Evolutionary conservation across 768 basidiomycete species (phyloP), one percentile per base, ranked within the genome.

Genomic region (Termitomyces sp.): DNA sequence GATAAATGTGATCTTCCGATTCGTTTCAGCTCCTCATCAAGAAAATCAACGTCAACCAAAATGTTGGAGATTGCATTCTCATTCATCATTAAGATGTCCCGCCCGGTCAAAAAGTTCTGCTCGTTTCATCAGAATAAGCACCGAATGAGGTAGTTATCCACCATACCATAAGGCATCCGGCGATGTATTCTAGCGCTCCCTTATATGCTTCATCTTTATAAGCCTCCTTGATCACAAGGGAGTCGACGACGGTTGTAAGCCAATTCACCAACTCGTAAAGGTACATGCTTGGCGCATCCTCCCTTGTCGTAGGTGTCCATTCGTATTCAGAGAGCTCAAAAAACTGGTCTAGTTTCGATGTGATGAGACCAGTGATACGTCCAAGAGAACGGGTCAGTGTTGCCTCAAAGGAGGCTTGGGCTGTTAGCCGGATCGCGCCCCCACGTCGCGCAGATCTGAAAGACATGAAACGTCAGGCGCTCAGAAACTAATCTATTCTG

Each of bases 271-370:
- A 83, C 71, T 98, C 96, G 69, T 93, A 89, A 3, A 98, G 80
- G 72, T 98, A 98, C 82, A 89, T 89, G 82, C 93, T 95, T 44
- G 95, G 93, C 36, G 85, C 85, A 57, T 82, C 79, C 68, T 91
- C 88, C 34, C 84, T 83, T 12, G 76, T 70, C 34, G 78, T 75
- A 9, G 93, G 90, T 36, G 88, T 89, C 95, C 95, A 98, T 65
- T 95, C 87, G 69, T 98, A 98, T 72, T 96, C 93, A 4, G 95
- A 89, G 43, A 96, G 79, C 59, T 93, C 97, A 69, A 97, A 96
- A 76, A 96, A 96, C 64, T 94, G 91, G 67, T 96, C 92, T 7
- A 98, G 85, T 69, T 99, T 98, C 22, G 90, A 89, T 8, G 86
- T 83, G 66, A 98, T 95, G 44, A 96, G 81, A 12, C 80, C 79